Conservation (phyloP, 305 asterid species). For the Ilex paraguariensis region DNA sequence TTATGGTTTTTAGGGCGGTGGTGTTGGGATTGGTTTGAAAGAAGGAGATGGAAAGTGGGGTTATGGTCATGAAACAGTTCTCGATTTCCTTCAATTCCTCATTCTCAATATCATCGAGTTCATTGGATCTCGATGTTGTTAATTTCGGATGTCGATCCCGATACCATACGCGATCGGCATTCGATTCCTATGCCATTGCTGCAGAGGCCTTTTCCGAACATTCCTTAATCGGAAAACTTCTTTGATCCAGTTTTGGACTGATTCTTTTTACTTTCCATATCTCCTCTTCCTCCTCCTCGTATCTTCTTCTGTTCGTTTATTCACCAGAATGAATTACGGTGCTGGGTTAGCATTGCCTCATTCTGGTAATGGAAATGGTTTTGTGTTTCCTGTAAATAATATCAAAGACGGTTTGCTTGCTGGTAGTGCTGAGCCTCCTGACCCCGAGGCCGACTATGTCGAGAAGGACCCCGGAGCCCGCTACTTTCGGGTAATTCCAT, state of each 20-base stretch:
- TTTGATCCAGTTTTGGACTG: conserved; percentile 5
- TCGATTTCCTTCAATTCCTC: not conserved
- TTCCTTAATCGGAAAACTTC: not conserved
- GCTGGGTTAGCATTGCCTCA: conserved; percentile 20
- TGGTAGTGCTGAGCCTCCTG: conserved; percentile 27
- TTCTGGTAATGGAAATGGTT: conserved; percentile 19
- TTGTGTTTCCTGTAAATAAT: conserved; percentile 12
- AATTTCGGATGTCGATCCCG: conserved; percentile 27
- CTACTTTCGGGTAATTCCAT: conserved; percentile 52
- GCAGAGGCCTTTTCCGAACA: conserved; percentile 28
- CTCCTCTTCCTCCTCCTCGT: conserved; percentile 2
- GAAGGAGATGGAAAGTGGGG: conserved; percentile 23
- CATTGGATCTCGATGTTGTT: not conserved
- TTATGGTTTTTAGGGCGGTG: too few relatives aligned
- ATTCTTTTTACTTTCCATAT: conserved; percentile 6
- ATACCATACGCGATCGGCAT: conserved; percentile 34
- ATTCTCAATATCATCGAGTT: conserved; percentile 11
- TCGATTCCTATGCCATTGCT: conserved; percentile 28
- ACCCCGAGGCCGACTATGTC: conserved; percentile 30
- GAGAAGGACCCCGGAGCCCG: conserved; percentile 61
- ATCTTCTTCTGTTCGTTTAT: conserved; percentile 12
- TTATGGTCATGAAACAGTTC: conserved; percentile 14
- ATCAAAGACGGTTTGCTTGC: not conserved
- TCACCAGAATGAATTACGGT: conserved; percentile 35
- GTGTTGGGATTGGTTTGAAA: too few relatives aligned